Percentiles rank a stretch among this genome's conserved stretches.
These are phyloP conservation scores for Hylodesmum podocarpum DNA, from an alignment of 306 rosid genomes.

Conservation along the genomic window DNA sequence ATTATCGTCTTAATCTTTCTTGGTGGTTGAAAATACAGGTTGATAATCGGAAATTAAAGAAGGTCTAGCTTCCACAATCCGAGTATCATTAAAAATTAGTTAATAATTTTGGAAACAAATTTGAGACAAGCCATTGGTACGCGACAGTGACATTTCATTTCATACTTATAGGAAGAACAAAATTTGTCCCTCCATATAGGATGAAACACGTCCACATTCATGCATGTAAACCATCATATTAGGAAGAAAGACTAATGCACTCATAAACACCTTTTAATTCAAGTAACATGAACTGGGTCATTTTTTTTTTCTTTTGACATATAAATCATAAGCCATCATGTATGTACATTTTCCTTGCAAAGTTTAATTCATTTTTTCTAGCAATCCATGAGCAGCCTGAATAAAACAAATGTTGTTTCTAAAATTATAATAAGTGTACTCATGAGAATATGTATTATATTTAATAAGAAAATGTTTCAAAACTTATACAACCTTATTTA, in stretches of 20 bases:
- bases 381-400: neutral
- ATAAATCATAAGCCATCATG: neutral
- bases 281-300: neutral
- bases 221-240: neutral
- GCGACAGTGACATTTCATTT: slow-evolving; percentile 1
- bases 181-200: no score
- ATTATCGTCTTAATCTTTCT: no score
- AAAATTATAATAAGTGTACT: no score
- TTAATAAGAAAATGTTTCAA: no score
- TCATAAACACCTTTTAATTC: neutral
- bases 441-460: no score
- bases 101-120: neutral
- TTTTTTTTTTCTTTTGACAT: neutral
- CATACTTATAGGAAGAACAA: neutral
- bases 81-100: neutral
- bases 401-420: no score
- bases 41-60: neutral
- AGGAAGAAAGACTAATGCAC: neutral
- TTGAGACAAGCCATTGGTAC: neutral
- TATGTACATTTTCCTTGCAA: no score
- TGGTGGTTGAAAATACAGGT: neutral
- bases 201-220: neutral
- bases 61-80: neutral
- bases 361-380: no score
- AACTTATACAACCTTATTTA: no score